Evolutionary conservation across 768 basidiomycete genomes (phyloP), one percentile per base, ranked within the genome.

Genomic region (Suillus fuscotomentosus): DNA sequence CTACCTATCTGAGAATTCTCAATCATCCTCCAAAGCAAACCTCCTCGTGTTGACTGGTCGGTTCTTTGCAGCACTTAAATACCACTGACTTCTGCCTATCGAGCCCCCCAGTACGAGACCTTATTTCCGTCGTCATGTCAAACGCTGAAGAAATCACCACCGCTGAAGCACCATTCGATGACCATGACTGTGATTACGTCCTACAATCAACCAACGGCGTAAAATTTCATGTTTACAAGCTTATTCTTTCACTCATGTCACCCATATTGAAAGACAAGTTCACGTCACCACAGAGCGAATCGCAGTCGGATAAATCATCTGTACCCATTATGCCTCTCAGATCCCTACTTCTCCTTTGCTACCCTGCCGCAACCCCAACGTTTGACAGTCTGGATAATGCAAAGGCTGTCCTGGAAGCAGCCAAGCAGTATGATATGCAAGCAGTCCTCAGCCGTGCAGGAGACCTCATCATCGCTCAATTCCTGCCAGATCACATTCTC

Each of bases 321-420:
- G 65, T 75, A 9, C 75, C 79, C 38, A 69, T 81, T 39, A 74
- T 83, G 41, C 79, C 78, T 2, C 65, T 84, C 36, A 63, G 72
- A 38, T 63, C 73, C 10, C 67, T 82, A 5, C 76, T 84, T 5
- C 72, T 77, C 9, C 72, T 80, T 38, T 80, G 81, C 68, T 78
- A 82, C 55, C 82, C 83, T 56, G 39, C 36, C 13, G 22, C 47
- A 8, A 50, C 41, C 10, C 53, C 60, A 15, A 27, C 53, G 3
- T 65, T 65, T 14, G 9, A 42, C 56, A 66, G 13, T 60, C 57
- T 68, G 43, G 57, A 70, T 43, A 54, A 65, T 11, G 61, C 69
- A 2, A 51, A 68, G 61, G 34, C 64, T 4, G 68, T 70, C 14
- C 20, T 70, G 3, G 47, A 57, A 10, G 69, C 70, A 11, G 68